These are phyloP conservation scores for Ascochyta koolunga DNA, from an alignment of 2,329 filamentous ascomycete species.

Conservation along the genomic window DNA sequence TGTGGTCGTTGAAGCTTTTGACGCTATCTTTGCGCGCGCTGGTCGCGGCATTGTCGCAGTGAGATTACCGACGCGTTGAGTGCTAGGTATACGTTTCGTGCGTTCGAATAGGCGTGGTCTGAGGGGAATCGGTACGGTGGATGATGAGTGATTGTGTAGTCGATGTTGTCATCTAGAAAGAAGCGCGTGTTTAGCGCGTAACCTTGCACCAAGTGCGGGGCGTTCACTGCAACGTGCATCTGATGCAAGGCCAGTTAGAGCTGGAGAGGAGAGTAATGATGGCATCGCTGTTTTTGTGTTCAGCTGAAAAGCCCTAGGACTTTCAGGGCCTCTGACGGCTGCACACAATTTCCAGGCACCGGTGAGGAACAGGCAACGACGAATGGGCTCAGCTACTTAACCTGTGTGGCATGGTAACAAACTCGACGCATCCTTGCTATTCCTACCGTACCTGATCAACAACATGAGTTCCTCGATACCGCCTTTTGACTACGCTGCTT, in stretches of 20 bases:
- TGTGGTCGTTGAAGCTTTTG: slow-evolving; percentile 23
- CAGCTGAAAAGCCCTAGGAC: not conserved
- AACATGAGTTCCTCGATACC: slow-evolving; percentile 7
- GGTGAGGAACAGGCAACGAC: slow-evolving; percentile 7
- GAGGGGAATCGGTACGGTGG: not conserved
- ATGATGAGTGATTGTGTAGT: slow-evolving; percentile 10
- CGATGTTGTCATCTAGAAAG: slow-evolving; percentile 16
- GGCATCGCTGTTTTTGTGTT: not conserved
- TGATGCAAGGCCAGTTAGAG: not conserved
- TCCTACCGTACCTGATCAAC: not conserved
- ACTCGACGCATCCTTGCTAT: not conserved
- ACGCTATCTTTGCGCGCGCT: slow-evolving; percentile 46
- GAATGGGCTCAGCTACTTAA: slow-evolving; percentile 1
- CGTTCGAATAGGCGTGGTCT: slow-evolving; percentile 13
- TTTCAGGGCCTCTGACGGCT: not conserved
- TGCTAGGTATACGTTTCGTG: not conserved
- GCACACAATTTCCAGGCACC: not conserved
- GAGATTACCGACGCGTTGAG: slow-evolving; percentile 1
- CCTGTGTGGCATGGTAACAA: not conserved
- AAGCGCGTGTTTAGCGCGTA: slow-evolving; percentile 18
- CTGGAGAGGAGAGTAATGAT: not conserved
- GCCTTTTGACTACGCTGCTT: slow-evolving; percentile 28
- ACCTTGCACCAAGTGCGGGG: slow-evolving; percentile 11
- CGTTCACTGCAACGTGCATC: not conserved
- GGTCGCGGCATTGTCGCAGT: slow-evolving; percentile 44